Evolutionary conservation across 768 basidiomycete genomes (phyloP), one percentile per base, ranked within the genome.

Genomic region (Suillus variegatus): DNA sequence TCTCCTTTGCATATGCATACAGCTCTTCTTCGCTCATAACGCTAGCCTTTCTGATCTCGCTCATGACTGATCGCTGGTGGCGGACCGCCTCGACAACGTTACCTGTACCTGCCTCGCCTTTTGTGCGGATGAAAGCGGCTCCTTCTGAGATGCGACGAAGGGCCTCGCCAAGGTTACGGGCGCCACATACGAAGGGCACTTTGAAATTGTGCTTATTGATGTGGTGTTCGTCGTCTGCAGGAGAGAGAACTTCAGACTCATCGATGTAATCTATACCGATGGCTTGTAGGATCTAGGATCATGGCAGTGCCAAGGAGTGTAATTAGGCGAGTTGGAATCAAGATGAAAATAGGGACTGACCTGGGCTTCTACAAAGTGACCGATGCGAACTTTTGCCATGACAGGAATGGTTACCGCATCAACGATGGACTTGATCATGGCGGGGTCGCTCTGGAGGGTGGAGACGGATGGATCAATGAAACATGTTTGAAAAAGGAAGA

Each of bases 121-220:
- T 99, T 65, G 97, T 98, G 70, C 97, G 94, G 79, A 99, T 95
- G 85, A 99, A 95, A 0, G 97, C 94, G 2, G 97, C 97, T 55
- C 97, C 97, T 77, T 99, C 97, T 28, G 93, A 93, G 71, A 99
- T 97, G 67, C 97, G 89, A 47, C 97, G 90, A 6, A 99, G 84
- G 4, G 97, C 97, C 78, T 99, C 96, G 62, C 97, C 97, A 38
- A 99, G 87, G 77, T 97, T 90, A 63, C 93, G 90, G 65, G 94
- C 93, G 64, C 97, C 97, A 70, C 96, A 99, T 3, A 99, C 97
- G 72, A 98, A 97, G 13, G 95, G 95, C 16, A 95, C 85, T 76
- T 97, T 97, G 86, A 91, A 98, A 49, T 85, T 83, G 80, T 97
- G 94, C 79, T 99, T 99, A 82, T 94, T 95, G 80, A 99, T 94